These are phyloP conservation scores for Podosphaera aphanis DNA, from an alignment of 2,329 filamentous ascomycete species.

Conservation along the genomic window DNA sequence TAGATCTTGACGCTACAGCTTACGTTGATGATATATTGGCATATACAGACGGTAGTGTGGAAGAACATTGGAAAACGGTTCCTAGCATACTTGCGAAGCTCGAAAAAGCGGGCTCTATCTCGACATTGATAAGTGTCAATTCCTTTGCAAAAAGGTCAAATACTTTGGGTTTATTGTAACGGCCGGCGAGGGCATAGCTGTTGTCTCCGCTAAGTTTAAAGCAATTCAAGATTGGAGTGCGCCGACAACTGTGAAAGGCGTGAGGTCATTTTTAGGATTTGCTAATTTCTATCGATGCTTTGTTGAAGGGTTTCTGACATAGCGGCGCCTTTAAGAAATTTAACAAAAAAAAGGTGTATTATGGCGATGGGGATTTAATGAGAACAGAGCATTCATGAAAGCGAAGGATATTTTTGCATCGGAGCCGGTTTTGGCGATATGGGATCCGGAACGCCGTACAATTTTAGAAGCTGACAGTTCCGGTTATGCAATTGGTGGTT, in stretches of 20 bases:
- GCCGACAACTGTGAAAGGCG: not conserved
- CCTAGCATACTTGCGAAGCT: not conserved
- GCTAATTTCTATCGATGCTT: slow-evolving; percentile 1
- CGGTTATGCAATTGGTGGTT: not conserved
- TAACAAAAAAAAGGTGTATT: not conserved
- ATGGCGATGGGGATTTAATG: not conserved
- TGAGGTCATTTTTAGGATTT: not conserved
- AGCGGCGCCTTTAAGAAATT: not conserved
- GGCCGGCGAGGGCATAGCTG: not conserved
- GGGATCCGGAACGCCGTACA: not conserved
- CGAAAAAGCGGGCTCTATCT: not conserved
- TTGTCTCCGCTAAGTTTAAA: not conserved
- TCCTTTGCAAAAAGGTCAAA: not conserved
- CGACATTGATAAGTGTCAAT: not conserved
- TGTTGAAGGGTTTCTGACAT: not conserved
- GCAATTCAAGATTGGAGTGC: not conserved
- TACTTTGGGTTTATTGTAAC: not conserved
- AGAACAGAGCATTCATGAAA: not conserved
- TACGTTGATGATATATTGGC: too few species aligned
- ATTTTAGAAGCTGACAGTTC: not conserved
- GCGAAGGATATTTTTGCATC: not conserved
- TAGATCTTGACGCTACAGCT: too few species aligned
- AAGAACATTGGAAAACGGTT: too few species aligned
- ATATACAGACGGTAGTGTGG: too few species aligned
- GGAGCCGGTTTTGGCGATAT: not conserved